Percentiles rank a stretch among this genome's conserved stretches.
Evolutionary conservation across 352 stramenopile species (phyloP).

Genomic region (Globisporangium takayamanum): DNA sequence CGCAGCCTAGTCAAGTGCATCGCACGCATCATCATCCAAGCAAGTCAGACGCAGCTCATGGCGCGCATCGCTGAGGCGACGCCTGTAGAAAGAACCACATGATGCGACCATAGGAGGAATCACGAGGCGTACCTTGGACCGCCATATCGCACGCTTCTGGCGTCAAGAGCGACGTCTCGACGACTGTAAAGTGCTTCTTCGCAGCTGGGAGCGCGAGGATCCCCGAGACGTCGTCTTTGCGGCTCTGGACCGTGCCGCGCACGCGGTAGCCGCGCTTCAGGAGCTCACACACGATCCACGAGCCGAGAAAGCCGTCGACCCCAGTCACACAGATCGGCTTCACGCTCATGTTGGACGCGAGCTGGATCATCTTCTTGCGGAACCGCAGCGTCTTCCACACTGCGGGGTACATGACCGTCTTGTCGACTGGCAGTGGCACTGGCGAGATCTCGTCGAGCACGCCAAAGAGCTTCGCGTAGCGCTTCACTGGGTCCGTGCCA

Average conservation of each 20-base stretch:
- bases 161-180: slow-evolving; percentile 84
- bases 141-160: slow-evolving; percentile 83
- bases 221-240: slow-evolving; percentile 79
- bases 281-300: slow-evolving; percentile 82
- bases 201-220: slow-evolving; percentile 63
- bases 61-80: not conserved
- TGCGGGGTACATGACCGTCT: slow-evolving; percentile 51
- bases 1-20: slow-evolving; percentile 25
- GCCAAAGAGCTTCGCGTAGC: slow-evolving; percentile 16
- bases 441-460: slow-evolving; percentile 13
- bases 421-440: slow-evolving; percentile 5
- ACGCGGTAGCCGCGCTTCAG: slow-evolving; percentile 73
- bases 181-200: slow-evolving; percentile 77
- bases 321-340: slow-evolving; percentile 85
- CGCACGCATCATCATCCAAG: not conserved
- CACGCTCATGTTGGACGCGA: slow-evolving; percentile 61
- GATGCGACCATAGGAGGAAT: slow-evolving; percentile 1
- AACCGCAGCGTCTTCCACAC: slow-evolving; percentile 82
- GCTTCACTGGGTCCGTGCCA: slow-evolving; percentile 8
- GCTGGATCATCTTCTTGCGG: slow-evolving; percentile 75
- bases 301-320: slow-evolving; percentile 79
- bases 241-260: slow-evolving; percentile 81
- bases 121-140: slow-evolving; percentile 42
- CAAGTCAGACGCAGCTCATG: not conserved
- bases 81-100: slow-evolving; percentile 1